These are phyloP conservation scores for Smithsoniella earleae DNA, from an alignment of 163 green algal genomes.

Conservation along the genomic window DNA sequence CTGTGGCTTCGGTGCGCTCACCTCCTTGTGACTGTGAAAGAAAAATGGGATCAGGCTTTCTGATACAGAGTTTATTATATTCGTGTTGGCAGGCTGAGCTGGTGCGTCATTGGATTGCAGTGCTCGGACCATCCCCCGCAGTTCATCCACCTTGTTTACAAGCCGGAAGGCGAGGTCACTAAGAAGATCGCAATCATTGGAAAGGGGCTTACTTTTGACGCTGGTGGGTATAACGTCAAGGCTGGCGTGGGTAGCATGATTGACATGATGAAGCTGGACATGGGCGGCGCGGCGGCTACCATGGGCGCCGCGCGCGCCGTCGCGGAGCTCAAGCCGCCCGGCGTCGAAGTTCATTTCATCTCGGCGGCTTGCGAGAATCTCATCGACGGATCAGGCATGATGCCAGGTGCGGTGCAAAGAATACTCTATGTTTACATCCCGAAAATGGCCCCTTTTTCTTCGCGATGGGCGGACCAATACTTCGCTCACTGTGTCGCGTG, in stretches of 20 bases:
- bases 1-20: conserved; percentile 59
- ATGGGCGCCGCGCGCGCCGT: conserved; percentile 84
- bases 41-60: too few species aligned
- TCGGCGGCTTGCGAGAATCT: conserved; percentile 92
- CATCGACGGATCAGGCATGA: conserved; percentile 69
- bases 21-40: too few species aligned
- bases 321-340: conserved; percentile 38
- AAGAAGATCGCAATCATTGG: conserved; percentile 79
- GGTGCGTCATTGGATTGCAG: background rate
- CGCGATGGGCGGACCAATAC: too few species aligned
- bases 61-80: background rate
- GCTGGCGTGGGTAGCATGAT: conserved; percentile 65
- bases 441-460: too few species aligned
- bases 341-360: conserved; percentile 82
- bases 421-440: too few species aligned
- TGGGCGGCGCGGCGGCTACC: conserved; percentile 80
- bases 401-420: too few species aligned
- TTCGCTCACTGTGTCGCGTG: too few species aligned
- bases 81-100: background rate
- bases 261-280: conserved; percentile 84
- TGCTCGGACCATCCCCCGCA: conserved; percentile 65
- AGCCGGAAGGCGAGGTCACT: conserved; percentile 47
- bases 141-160: conserved; percentile 98
- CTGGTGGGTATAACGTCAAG: conserved; percentile 89
- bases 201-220: conserved; percentile 96